Base-by-base conservation (phyloP, 768 basidiomycete genomes). In the Royoungia palumana region DNA sequence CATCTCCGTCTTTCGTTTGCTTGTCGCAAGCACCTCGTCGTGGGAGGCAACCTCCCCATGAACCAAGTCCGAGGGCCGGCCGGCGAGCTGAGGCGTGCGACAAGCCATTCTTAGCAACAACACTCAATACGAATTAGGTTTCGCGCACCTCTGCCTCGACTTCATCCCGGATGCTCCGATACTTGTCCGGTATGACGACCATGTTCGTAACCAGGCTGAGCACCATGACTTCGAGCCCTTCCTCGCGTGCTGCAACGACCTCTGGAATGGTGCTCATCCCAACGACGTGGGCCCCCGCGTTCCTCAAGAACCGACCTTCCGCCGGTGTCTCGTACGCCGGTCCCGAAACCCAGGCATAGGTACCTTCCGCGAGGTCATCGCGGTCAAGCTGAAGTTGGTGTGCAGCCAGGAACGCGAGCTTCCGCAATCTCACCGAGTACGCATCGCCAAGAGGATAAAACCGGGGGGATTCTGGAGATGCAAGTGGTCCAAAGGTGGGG, bases 191-290 rank as follows among this genome's bases (percentile, higher is more conserved):
- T 50, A 88, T 82, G 38, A 90, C 83, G 11, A 94, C 93, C 59
- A 77, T 75, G 69, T 94, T 94, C 22, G 91, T 94, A 22, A 92
- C 87, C 47, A 94, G 75, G 56, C 87, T 92, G 36, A 94, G 71
- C 5, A 87, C 91, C 68, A 88, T 73, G 44, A 87, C 81, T 46
- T 87, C 77, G 47, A 94, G 56, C 0, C 84, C 86, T 60, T 84
- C 86, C 61, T 90, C 83, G 41, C 81, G 69, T 9, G 87, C 92
- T 0, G 82, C 87, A 20, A 93, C 72, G 21, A 94, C 92, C 68
- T 94, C 92, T 0, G 91, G 92, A 14, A 94, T 80, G 0, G 93
- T 94, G 56, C 88, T 91, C 92, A 94, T 94, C 2, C 92, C 92
- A 2, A 94, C 92, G n/a, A 93, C 87, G 57, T 91, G 89, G 1